Percentiles rank a stretch among this genome's conserved stretches.
phyloP scores from a whole-genome alignment of 257 asterid species.

The Solanum pennellii region DNA sequence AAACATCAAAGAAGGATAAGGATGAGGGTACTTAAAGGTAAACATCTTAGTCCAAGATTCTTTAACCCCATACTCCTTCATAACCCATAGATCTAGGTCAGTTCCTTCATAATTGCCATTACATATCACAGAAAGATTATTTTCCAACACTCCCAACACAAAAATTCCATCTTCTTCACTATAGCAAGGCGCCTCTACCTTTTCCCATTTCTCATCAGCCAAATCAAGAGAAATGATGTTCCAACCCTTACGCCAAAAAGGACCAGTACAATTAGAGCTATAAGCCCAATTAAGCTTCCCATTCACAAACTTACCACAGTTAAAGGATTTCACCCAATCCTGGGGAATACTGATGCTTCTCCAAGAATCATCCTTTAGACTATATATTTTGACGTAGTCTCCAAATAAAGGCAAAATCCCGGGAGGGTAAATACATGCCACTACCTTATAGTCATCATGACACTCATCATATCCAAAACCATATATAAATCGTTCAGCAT shows the following conservation, averaged over 20 bases:
- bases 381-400: not conserved
- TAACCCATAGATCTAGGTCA: not conserved
- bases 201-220: not conserved
- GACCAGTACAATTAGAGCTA: too few species aligned
- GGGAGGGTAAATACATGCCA: not conserved
- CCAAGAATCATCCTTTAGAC: not conserved
- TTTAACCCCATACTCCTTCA: conserved; percentile 23
- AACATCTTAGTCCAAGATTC: conserved; percentile 39
- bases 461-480: not conserved
- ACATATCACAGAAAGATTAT: not conserved
- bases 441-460: not conserved
- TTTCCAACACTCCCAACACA: not conserved
- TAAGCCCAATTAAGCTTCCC: too few species aligned
- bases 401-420: not conserved
- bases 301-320: too few species aligned
- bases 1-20: not conserved
- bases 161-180: not conserved
- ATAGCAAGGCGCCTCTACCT: not conserved
- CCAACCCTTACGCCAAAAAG: too few species aligned
- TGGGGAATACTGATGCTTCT: not conserved
- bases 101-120: too few species aligned
- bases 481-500: not conserved
- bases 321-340: too few species aligned
- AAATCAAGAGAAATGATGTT: too few species aligned
- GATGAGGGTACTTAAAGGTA: too few species aligned